Evolutionary conservation across 352 stramenopile genomes (phyloP), one percentile per base, ranked within the genome.

Genomic region (Phytophthora multivora): DNA sequence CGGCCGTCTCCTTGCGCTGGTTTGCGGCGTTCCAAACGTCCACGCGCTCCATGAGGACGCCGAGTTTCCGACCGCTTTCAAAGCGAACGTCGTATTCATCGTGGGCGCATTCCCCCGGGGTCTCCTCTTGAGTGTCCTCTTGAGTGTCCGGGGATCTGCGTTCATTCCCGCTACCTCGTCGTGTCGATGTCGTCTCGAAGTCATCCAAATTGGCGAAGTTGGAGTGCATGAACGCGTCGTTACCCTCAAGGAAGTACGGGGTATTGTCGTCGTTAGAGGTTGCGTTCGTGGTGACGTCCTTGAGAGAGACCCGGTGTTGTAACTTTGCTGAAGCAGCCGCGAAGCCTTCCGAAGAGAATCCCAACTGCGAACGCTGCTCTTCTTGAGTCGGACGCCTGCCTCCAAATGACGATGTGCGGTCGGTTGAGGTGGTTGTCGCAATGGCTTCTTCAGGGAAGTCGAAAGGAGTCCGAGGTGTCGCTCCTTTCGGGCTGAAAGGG

Each of bases 21-120:
- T 90, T 79, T 3, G 86, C 73, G 12, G 73, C 52, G 15, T 70
- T 82, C 69, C 74, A 94, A 23, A 87, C 66, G 48, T 92, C 83
- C 3, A 92, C 80, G 26, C 83, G 77, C 57, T 94, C 85, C 83
- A 92, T 91, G 23, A 94, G 66, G 36, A 94, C 85, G n/a, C 85
- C 83, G 12, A 92, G 71, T 59, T 94, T 94, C 11, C 76, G 73
- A 9, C 85, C 85, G 31, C 60, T 83, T 56, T 92, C 85, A 41
- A 94, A 94, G 11, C 70, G 80, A 50, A 90, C 81, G 40, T 94
- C 83, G 50, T 91, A 92, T 62, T 94, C 85, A 54, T 85, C 67
- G 10, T 66, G 52, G 5, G 57, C 73, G 21, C 80, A 88, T 57
- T 82, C 73, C 12, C 63, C 57, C 3, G 45, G 18, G 3, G 84